Conservation (phyloP, 2,329 filamentous ascomycete species). For the Colletotrichum australisinense region DNA sequence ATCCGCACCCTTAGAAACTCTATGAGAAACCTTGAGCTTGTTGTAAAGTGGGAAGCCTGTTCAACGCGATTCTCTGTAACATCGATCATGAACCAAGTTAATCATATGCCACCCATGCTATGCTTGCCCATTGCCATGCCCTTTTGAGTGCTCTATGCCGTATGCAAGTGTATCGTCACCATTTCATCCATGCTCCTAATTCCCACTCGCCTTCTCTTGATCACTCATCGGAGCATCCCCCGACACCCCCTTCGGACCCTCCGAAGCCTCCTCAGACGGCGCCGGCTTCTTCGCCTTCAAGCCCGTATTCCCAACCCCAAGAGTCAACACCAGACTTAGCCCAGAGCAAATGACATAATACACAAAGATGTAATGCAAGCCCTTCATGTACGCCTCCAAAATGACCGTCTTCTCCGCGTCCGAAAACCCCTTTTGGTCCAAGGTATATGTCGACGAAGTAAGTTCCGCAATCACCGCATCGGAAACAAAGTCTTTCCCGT, state of each 20-base stretch:
- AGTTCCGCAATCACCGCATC: conserved; percentile 38
- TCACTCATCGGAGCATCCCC: neutral
- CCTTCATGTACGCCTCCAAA: conserved; percentile 43
- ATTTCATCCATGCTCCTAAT: neutral
- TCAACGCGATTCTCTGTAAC: neutral
- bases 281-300: conserved; percentile 35
- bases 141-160: neutral
- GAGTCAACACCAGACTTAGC: conserved; percentile 33
- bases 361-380: conserved; percentile 43
- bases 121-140: too few relatives aligned
- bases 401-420: conserved; percentile 36
- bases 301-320: conserved; percentile 39
- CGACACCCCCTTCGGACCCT: neutral
- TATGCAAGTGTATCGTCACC: neutral
- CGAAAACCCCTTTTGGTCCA: conserved; percentile 37
- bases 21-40: neutral
- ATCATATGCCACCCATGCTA: neutral
- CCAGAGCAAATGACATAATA: conserved; percentile 39
- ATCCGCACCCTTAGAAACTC: neutral
- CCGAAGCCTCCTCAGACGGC: neutral
- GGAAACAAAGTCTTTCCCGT: conserved; percentile 14
- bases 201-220: neutral
- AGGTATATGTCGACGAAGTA: conserved; percentile 40
- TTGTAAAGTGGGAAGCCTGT: neutral
- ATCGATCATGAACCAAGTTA: neutral